Base-by-base conservation (phyloP, 1,284 basidiomycete species). In the Golubevia sp. region DNA sequence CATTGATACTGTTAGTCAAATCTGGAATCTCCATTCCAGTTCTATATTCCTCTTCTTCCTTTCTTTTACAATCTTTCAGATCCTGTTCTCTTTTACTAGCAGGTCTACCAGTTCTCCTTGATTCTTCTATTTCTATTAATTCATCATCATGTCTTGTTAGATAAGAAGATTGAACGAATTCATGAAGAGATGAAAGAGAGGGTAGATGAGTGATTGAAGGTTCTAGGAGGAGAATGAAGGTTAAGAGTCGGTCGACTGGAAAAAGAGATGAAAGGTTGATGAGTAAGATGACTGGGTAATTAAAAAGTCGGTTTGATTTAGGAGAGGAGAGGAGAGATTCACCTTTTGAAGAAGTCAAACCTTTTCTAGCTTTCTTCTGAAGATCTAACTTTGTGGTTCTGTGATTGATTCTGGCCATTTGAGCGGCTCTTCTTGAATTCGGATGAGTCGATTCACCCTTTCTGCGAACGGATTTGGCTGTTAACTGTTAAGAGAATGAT, bases 361-460 rank as follows among this genome's bases (percentile, higher is more conserved):
- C 30, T 34, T 34, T 34, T 34, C 30, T 34, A 34, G 30, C 30
- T 11, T 34, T 34, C 11, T 34, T 34, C 30, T 34, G 30, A 5
- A 34, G 30, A 34, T 58, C 59, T 30, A 81, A 70, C 52, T 78
- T 75, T 49, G 68, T 56, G 52, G 71, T 66, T 24, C 79, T 71
- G 20, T 65, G 70, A 3, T 69, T 64, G 6, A 79, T 71, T 24
- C 80, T 60, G 2, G 72, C 67, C 6, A 77, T 61, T 62, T 83
- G 80, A 2, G 70, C 69, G 2, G 80, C 80, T 21, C 76, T 62
- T 11, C 80, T 67, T 6, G 79, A 82, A 58, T 75, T 61, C 0
- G 80, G 79, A 48, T 83, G 80, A 38, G 76, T 77, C 0, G 80
- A 73, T 13, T 66, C 71, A 59, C 70, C 72, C 70, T 80, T 76